These are phyloP conservation scores for Amanita molliuscula DNA, from an alignment of 768 basidiomycete species.

Conservation along the genomic window DNA sequence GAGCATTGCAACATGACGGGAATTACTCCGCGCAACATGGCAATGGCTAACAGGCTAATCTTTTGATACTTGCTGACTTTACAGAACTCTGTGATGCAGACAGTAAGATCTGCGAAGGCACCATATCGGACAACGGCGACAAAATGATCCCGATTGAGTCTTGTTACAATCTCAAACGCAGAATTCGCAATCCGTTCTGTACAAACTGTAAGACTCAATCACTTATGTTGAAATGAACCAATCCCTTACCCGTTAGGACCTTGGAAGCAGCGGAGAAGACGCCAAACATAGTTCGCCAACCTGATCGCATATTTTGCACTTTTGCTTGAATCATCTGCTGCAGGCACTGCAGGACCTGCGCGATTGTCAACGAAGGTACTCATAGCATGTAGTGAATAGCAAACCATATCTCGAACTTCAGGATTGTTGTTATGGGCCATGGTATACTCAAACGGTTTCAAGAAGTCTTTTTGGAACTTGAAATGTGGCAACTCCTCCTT, in stretches of 20 bases:
- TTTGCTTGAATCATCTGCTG: conserved; percentile 98
- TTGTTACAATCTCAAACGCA: conserved; percentile 92
- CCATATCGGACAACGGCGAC: conserved; percentile 85
- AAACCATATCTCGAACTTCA: conserved; percentile 92
- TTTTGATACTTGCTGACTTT: conserved; percentile 99
- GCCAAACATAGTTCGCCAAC: conserved; percentile 99
- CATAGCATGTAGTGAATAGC: conserved; percentile 1
- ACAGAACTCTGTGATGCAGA: conserved; percentile 98
- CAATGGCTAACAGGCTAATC: conserved; percentile 91
- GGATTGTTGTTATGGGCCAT: conserved; percentile 96
- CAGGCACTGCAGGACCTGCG: conserved; percentile 88
- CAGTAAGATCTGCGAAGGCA: conserved; percentile 90
- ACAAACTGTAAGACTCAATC: background rate
- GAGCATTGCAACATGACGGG: conserved; percentile 83
- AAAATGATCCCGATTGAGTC: conserved; percentile 88
- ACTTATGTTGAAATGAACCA: background rate
- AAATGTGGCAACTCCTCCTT: conserved; percentile 98
- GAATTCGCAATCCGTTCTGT: conserved; percentile 84
- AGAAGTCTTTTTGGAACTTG: conserved; percentile 98
- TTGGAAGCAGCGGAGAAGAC: conserved; percentile 96
- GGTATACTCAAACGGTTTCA: conserved; percentile 96
- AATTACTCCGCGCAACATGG: conserved; percentile 90
- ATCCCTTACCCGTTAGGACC: conserved; percentile 64
- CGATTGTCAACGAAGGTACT: conserved; percentile 1
- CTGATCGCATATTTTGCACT: conserved; percentile 91